These are phyloP conservation scores for Colletotrichum brevisporum DNA, from an alignment of 2,329 filamentous ascomycete genomes.

Conservation along the genomic window DNA sequence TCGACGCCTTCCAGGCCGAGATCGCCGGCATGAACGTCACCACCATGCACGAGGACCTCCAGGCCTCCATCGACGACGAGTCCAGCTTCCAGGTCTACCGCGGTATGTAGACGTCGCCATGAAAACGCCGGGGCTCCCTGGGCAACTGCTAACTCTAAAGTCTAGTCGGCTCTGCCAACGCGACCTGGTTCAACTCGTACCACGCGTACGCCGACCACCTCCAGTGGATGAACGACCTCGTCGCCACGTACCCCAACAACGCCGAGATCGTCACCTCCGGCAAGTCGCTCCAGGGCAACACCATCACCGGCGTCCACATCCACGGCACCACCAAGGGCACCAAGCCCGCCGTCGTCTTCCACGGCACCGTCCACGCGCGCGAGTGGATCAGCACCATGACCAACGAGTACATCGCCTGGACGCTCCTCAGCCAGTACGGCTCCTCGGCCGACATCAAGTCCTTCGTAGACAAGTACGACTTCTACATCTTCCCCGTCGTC, in stretches of 20 bases:
- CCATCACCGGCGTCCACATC: slow-evolving; percentile 70
- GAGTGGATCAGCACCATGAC: slow-evolving; percentile 63
- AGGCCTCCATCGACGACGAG: slow-evolving; percentile 54
- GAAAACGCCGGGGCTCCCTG: background rate
- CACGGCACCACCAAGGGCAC: slow-evolving; percentile 55
- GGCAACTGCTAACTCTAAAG: background rate
- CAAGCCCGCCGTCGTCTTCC: slow-evolving; percentile 62
- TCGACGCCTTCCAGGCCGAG: slow-evolving; percentile 51
- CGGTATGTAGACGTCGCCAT: background rate
- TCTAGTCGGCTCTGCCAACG: slow-evolving; percentile 40
- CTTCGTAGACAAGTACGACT: slow-evolving; percentile 70
- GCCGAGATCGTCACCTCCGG: slow-evolving; percentile 59
- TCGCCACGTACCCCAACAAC: slow-evolving; percentile 52
- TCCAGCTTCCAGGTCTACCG: slow-evolving; percentile 48
- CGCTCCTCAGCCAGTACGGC: slow-evolving; percentile 56
- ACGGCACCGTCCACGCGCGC: slow-evolving; percentile 65
- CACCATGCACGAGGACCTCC: slow-evolving; percentile 58
- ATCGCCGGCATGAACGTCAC: slow-evolving; percentile 49
- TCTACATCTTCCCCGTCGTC: slow-evolving; percentile 69
- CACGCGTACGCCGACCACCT: slow-evolving; percentile 61
- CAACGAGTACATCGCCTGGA: slow-evolving; percentile 62
- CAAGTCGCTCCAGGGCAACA: slow-evolving; percentile 54
- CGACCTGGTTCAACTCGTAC: slow-evolving; percentile 61
- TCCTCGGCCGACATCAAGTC: slow-evolving; percentile 48
- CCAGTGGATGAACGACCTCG: slow-evolving; percentile 55